Base-by-base conservation (phyloP, 257 asterid genomes). In the Solanum chmielewskii region DNA sequence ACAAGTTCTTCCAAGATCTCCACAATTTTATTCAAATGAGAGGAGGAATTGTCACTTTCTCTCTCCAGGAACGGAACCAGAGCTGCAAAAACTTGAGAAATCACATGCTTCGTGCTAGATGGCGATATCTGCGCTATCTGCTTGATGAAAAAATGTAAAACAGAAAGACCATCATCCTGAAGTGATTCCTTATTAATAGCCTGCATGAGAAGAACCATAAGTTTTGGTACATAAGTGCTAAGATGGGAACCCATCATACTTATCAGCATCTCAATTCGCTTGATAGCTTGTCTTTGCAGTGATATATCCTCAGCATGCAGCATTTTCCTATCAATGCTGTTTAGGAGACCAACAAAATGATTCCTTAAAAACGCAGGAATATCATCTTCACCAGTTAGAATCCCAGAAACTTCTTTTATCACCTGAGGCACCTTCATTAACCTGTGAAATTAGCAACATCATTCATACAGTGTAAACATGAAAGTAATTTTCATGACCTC, bases 131-230 rank as follows among this genome's bases (percentile, higher is more conserved):
- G 88, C 33, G 95, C 95, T 64, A 97, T 92, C 90, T 93, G 95
- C 94, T 94, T 94, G 73, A 97, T 89, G 91, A 97, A 97, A 85
- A 91, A 88, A 90, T 94, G 98, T 93, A 97, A 92, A 80, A 95
- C 95, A 23, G 96, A 90, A 74, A 97, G 96, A 87, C 98, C 96
- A 86, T 93, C 98, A n/a, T 91, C 91, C 91, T 89, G 98, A 90
- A 97, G 98, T 93, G 92, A 90, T 87, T 94, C 98, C 91, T 94
- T 95, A 83, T 92, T 92, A 83, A 95, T 94, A 85, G 95, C 92
- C 92, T 95, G 98, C 98, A 95, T 97, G 91, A 96, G 98, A 92
- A 97, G 97, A 89, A 97, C 99, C 99, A 97, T 97, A 66, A 97
- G 92, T 90, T 95, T 97, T 60, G 99, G 99, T 41, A 95, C 97